These are phyloP conservation scores for Nemophila menziesii DNA, from an alignment of 257 asterid species.

Conservation along the genomic window DNA sequence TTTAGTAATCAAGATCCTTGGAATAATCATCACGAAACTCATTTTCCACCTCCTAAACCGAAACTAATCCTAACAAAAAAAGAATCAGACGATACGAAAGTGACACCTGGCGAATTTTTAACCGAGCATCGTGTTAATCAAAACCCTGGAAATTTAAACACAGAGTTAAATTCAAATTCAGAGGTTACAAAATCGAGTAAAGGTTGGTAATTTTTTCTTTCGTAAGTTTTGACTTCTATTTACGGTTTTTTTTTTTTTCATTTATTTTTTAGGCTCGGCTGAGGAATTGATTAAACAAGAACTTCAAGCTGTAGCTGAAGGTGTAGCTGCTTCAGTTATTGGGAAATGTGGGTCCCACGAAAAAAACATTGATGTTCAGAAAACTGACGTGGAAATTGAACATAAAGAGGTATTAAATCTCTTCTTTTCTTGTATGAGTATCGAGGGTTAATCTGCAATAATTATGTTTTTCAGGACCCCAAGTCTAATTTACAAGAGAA, in stretches of 20 bases:
- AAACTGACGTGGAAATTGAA: constrained; percentile 32
- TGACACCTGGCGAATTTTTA: constrained; percentile 25
- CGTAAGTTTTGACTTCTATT: background rate
- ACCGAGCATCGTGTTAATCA: constrained; percentile 33
- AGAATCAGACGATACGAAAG: no score
- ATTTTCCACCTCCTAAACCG: constrained; percentile 70
- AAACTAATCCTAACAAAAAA: constrained; percentile 52
- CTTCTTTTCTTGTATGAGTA: background rate
- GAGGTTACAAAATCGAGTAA: constrained; percentile 39
- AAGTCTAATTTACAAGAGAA: constrained; percentile 44
- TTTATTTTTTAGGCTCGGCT: constrained; percentile 36
- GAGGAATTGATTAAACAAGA: constrained; percentile 86
- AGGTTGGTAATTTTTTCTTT: constrained; percentile 24
- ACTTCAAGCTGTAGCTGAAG: constrained; percentile 94
- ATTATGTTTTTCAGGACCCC: constrained; percentile 41
- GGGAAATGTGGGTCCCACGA: constrained; percentile 32
- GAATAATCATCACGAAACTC: constrained; percentile 50
- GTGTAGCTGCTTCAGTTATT: constrained; percentile 78
- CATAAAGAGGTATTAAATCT: constrained; percentile 38
- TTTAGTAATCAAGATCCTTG: constrained; percentile 81
- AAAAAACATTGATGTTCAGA: constrained; percentile 29
- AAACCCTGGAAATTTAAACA: constrained; percentile 31
- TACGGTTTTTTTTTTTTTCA: constrained; percentile 6
- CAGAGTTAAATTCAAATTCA: constrained; percentile 18
- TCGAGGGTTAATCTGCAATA: constrained; percentile 6